Base-by-base conservation (phyloP, 1,139 yeast species). In the Torulaspora pretoriensis region DNA sequence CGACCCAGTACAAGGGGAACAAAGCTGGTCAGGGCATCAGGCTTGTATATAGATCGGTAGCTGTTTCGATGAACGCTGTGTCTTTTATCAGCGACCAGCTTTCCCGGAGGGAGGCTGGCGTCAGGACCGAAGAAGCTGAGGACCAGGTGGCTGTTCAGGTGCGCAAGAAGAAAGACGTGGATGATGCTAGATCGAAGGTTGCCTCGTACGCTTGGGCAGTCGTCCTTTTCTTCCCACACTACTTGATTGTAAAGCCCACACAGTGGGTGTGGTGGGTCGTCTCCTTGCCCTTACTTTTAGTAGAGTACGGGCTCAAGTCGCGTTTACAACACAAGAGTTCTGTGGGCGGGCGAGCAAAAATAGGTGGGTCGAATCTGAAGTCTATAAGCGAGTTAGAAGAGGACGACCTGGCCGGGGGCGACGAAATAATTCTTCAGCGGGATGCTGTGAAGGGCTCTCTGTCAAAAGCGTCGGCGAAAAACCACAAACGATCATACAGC, bases 231-330 rank as follows among this genome's bases (percentile, higher is more conserved):
- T 23, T 38, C 17, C 47, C 47, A 5, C 43, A 35, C 10, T 44
- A 36, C 27, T 30, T 44, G 32, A 26, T 46, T 4, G 9, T 72
- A 24, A 69, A 70, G 40, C 85, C 85, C 1, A 45, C 75, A 16
- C 50, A 64, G 9, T 68, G 71, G 44, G 30, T 70, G 1, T 68
- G 81, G 72, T 68, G 66, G 44, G 50, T 77, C 13, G 36, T 74
- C 12, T 70, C 78, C 1, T 75, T 72, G 55, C 84, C 84, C 1
- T 61, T 78, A 49, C 64, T 71, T 32, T 57, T 75, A 40, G 53
- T 75, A 10, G 73, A 70, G 46, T 56, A 59, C 14, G 57, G 57
- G 14, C 44, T 49, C 19, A 46, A 46, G 19, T 46, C 49, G 30
- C 43, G 44, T 32, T 23, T 40, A 29, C 43, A 38, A 14, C 29